phyloP scores from a whole-genome alignment of 306 rosid genomes.

The Calophaca sinica region DNA sequence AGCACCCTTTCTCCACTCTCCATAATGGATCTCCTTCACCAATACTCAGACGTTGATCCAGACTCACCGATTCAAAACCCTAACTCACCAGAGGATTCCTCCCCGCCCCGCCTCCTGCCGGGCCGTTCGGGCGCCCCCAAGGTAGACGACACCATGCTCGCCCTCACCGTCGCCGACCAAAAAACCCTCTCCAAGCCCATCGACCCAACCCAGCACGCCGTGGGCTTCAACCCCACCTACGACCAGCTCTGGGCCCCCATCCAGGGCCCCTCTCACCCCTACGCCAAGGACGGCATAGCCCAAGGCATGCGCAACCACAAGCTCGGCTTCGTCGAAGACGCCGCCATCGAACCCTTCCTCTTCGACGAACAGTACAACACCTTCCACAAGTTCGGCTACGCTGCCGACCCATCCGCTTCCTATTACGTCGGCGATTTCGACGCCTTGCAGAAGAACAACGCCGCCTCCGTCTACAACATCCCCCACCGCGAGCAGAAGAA shows the following conservation, averaged over 20 bases:
- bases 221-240: slow-evolving; percentile 84
- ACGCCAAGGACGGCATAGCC: slow-evolving; percentile 90
- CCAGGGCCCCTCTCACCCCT: slow-evolving; percentile 90
- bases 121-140: slow-evolving; percentile 78
- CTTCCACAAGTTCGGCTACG: slow-evolving; percentile 85
- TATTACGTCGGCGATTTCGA: slow-evolving; percentile 79
- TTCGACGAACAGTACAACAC: slow-evolving; percentile 97
- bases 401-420: slow-evolving; percentile 91
- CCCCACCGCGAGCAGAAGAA: slow-evolving; percentile 84
- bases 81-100: slow-evolving; percentile 51
- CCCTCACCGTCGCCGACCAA: slow-evolving; percentile 66
- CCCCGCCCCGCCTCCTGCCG: slow-evolving; percentile 82
- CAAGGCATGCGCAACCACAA: slow-evolving; percentile 98
- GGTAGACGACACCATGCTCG: slow-evolving; percentile 91
- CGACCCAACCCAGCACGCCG: slow-evolving; percentile 78
- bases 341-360: slow-evolving; percentile 79
- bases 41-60: slow-evolving; percentile 60
- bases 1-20: background rate
- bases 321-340: slow-evolving; percentile 92
- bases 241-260: slow-evolving; percentile 97
- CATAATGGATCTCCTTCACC: slow-evolving; percentile 75
- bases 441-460: slow-evolving; percentile 69
- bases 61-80: slow-evolving; percentile 53
- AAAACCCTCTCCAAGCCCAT: slow-evolving; percentile 61
- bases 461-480: slow-evolving; percentile 76